Conservation (phyloP, 176 grass and related monocot species). For the Miscanthus lutarioriparius region DNA sequence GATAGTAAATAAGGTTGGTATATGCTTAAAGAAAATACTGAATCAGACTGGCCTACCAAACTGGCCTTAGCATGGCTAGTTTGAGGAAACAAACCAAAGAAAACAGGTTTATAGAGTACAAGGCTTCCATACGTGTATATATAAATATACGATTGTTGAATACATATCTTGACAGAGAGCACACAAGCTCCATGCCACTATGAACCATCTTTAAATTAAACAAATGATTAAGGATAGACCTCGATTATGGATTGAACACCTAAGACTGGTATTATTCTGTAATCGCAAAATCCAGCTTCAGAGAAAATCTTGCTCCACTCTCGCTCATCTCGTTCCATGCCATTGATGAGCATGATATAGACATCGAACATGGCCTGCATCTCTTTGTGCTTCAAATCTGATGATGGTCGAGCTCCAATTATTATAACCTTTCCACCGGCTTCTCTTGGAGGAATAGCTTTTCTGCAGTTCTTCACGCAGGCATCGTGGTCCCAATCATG, state of each 20-base stretch:
- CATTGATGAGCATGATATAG: not conserved
- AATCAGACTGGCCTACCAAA: not conserved
- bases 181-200: not conserved
- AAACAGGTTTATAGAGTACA: not conserved
- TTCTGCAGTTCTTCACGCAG: constrained; percentile 2
- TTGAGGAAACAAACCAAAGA: not conserved
- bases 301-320: not conserved
- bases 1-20: not conserved
- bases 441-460: not conserved
- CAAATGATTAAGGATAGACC: not conserved
- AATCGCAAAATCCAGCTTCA: not conserved
- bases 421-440: constrained; percentile 15
- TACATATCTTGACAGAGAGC: not conserved
- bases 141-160: not conserved
- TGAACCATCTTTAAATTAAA: not conserved
- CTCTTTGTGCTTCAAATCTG: not conserved
- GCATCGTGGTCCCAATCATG: constrained; percentile 3
- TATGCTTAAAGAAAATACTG: not conserved
- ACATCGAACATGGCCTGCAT: not conserved
- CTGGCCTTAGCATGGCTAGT: not conserved
- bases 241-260: constrained; percentile 13
- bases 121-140: not conserved
- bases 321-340: constrained; percentile 4
- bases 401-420: not conserved
- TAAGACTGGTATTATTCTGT: not conserved